phyloP scores from a whole-genome alignment of 2,329 filamentous ascomycete species.

The Fusarium sp. region DNA sequence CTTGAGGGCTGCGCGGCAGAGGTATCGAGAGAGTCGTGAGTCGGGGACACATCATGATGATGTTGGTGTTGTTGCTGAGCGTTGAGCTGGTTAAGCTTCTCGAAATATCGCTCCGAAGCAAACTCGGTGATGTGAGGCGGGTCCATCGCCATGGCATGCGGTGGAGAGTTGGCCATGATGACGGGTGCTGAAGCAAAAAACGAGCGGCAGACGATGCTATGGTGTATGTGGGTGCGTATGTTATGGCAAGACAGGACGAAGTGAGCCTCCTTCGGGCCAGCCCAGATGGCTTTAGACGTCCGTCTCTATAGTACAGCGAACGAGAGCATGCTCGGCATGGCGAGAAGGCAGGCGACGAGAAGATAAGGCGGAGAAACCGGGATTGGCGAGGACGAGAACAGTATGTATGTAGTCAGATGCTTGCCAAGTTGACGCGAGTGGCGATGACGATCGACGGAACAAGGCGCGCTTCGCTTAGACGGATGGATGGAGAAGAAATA shows the following conservation, averaged over 20 bases:
- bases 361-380: slow-evolving; percentile 29
- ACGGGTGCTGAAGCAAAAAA: slow-evolving; percentile 33
- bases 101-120: slow-evolving; percentile 73
- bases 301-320: slow-evolving; percentile 50
- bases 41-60: slow-evolving; percentile 40
- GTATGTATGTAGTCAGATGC: slow-evolving; percentile 5
- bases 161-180: slow-evolving; percentile 50
- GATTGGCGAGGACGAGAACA: slow-evolving; percentile 19
- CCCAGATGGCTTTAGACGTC: slow-evolving; percentile 45
- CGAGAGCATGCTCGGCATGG: slow-evolving; percentile 47
- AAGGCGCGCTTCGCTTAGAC: neutral
- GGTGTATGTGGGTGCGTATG: slow-evolving; percentile 3
- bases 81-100: slow-evolving; percentile 68
- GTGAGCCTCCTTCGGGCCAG: slow-evolving; percentile 43
- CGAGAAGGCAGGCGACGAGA: slow-evolving; percentile 27
- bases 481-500: neutral
- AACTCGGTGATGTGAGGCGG: slow-evolving; percentile 74
- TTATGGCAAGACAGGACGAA: slow-evolving; percentile 23
- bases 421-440: slow-evolving; percentile 10
- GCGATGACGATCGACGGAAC: neutral
- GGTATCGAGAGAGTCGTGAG: slow-evolving; percentile 34
- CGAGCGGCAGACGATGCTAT: slow-evolving; percentile 26
- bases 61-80: slow-evolving; percentile 56
- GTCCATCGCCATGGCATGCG: slow-evolving; percentile 62
- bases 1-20: slow-evolving; percentile 50